A percentile compares a stretch with the other conserved stretches of the same genome.
These are phyloP conservation scores for Skeletonema potamos DNA, from an alignment of 108 stramenopile species.

Conservation along the genomic window DNA sequence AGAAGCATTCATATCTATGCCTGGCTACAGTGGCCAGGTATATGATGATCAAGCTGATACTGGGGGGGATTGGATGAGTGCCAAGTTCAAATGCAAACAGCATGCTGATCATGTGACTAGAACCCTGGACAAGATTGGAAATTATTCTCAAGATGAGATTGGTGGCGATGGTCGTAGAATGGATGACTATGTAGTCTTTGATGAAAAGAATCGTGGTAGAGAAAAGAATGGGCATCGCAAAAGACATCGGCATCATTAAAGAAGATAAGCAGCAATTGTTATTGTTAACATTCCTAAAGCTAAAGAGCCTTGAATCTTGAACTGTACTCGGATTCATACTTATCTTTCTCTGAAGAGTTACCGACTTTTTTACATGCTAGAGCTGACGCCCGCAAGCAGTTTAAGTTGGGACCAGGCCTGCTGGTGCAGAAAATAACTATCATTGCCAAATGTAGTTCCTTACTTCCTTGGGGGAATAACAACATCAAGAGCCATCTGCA, in stretches of 20 bases:
- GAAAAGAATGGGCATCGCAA: not conserved
- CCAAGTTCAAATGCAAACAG: constrained; percentile 76
- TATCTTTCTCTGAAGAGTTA: too few relatives aligned
- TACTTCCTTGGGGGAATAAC: too few relatives aligned
- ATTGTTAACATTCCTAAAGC: too few relatives aligned
- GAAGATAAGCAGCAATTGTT: not conserved
- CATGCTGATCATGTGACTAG: constrained; percentile 72
- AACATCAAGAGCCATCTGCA: too few relatives aligned
- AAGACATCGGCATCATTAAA: not conserved
- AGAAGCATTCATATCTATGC: constrained; percentile 21
- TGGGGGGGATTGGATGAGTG: constrained; percentile 61
- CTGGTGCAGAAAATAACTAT: too few relatives aligned
- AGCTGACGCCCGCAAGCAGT: too few relatives aligned
- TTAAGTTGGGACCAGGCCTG: too few relatives aligned
- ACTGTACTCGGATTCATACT: too few relatives aligned
- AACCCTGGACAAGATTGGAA: constrained; percentile 35
- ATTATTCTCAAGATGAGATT: constrained; percentile 8
- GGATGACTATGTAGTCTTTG: constrained; percentile 82
- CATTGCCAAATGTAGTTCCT: too few relatives aligned
- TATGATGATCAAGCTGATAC: constrained; percentile 19
- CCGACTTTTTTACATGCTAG: too few relatives aligned
- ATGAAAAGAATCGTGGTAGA: constrained; percentile 38
- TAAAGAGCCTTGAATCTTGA: too few relatives aligned
- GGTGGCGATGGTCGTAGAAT: constrained; percentile 74
- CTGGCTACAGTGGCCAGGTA: constrained; percentile 48